phyloP scores from a whole-genome alignment of 2,329 filamentous ascomycete genomes.

The Emergomyces africanus region DNA sequence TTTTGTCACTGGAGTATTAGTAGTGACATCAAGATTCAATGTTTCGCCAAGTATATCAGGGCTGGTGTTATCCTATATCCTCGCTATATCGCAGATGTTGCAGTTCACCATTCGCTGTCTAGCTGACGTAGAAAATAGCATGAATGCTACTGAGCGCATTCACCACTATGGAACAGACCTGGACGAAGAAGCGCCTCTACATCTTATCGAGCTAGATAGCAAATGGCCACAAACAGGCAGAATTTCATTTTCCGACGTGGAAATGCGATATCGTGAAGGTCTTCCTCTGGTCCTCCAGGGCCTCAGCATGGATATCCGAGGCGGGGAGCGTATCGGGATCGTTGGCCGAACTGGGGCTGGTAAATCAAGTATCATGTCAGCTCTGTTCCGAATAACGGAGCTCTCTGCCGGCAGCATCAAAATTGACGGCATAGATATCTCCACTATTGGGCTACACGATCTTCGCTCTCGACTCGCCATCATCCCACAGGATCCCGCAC shows the following conservation, averaged over 20 bases:
- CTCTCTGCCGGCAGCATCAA: conserved; percentile 28
- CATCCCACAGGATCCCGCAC: conserved; percentile 34
- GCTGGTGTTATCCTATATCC: conserved; percentile 82
- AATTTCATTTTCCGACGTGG: conserved; percentile 59
- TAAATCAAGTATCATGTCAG: conserved; percentile 36
- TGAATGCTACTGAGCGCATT: conserved; percentile 90
- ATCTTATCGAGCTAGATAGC: conserved; percentile 55
- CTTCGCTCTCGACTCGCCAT: conserved; percentile 32
- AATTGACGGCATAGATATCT: conserved; percentile 33
- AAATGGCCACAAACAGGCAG: conserved; percentile 81
- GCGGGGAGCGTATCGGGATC: conserved; percentile 37
- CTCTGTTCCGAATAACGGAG: conserved; percentile 33
- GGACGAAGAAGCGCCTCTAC: conserved; percentile 77
- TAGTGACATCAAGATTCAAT: conserved; percentile 79
- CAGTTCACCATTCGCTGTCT: conserved; percentile 91
- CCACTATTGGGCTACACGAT: conserved; percentile 27
- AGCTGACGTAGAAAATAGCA: conserved; percentile 92
- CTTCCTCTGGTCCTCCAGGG: conserved; percentile 62
- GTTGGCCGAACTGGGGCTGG: conserved; percentile 35
- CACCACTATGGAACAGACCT: conserved; percentile 79
- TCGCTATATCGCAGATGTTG: conserved; percentile 87
- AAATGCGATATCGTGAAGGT: conserved; percentile 64
- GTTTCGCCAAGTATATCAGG: conserved; percentile 77
- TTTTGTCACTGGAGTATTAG: conserved; percentile 76
- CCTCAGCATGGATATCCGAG: conserved; percentile 37